Evolutionary conservation across 1,284 basidiomycete species (phyloP), one percentile per base, ranked within the genome.

Genomic region (Exsudoporus floridanus): DNA sequence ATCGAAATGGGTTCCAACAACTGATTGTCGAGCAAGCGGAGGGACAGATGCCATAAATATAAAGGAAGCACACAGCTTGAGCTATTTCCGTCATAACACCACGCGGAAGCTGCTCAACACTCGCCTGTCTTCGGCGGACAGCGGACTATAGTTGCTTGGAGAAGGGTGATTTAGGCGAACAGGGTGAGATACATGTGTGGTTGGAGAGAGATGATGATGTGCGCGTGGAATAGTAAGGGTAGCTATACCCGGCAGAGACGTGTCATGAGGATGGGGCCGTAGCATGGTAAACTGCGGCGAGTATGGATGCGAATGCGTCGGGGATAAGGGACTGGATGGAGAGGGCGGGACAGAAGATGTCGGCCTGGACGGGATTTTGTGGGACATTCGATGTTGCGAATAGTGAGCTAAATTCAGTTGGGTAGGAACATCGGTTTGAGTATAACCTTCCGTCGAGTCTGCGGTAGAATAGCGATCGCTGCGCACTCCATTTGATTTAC

Each of bases 91-190:
- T 68, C 56, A 84, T 44, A 85, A 62, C 14, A 77, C 71, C 45
- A 84, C 74, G 44, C 80, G 78, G 62, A 85, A 80, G 27, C 78
- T 77, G 57, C 75, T 76, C 47, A 85, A 61, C 14, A 77, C 79
- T 47, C 82, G 76, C 47, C 75, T 76, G 64, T 85, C 83, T 61
- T 85, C 83, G 34, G 77, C 70, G 14, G 82, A 81, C 25, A 83
- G 67, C 18, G 81, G 81, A 1, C 71, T 60, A 59, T 83, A 83
- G 10, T 66, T 65, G 2, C 64, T 60, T 21, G 69, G 62, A 33
- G 70, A 58, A 37, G 67, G 65, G n/a, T 55, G 56, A 27, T 54
- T 54, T 39, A 67, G 52, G 33, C 44, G 66, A 27, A 69, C 47
- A 23, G 48, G 50, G 48, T 61, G 59, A 50, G 58, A 50, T 40